phyloP scores from a whole-genome alignment of 768 basidiomycete genomes.

The Leucosporidium scottii region DNA sequence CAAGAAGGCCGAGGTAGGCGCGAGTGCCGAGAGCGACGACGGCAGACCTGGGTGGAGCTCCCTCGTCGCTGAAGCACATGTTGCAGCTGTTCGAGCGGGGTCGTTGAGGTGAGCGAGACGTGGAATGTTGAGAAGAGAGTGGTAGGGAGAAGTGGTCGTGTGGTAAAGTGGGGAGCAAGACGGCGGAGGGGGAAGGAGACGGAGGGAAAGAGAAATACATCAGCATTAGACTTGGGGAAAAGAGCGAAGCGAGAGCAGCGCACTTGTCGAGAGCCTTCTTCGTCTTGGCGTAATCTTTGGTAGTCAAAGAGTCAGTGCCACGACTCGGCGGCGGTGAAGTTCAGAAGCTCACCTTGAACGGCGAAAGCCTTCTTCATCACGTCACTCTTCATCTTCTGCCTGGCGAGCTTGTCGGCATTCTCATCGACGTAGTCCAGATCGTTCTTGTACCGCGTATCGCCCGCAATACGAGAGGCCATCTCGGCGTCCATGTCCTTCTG shows the following conservation, averaged over 20 bases:
- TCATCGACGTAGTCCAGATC: constrained; percentile 94
- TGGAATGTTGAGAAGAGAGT: neutral
- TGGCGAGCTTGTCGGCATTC: constrained; percentile 82
- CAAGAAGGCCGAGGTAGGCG: constrained; percentile 81
- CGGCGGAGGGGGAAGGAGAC: too few relatives aligned
- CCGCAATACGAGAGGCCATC: constrained; percentile 77
- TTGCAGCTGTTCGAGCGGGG: constrained; percentile 20
- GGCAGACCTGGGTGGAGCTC: constrained; percentile 76
- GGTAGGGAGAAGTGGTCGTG: neutral
- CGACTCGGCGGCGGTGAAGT: neutral
- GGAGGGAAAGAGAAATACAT: neutral
- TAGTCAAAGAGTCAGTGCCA: constrained; percentile 1
- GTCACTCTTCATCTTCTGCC: constrained; percentile 92
- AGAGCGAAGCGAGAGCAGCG: neutral
- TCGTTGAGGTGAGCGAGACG: neutral
- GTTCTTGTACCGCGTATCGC: constrained; percentile 81
- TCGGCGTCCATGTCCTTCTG: constrained; percentile 87
- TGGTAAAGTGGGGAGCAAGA: too few relatives aligned
- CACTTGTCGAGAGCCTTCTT: constrained; percentile 82
- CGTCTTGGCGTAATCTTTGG: constrained; percentile 88
- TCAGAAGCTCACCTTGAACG: constrained; percentile 63
- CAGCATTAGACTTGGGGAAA: constrained; percentile 58
- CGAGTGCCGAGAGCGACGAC: constrained; percentile 85
- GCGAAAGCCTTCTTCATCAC: constrained; percentile 96
- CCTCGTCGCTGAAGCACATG: constrained; percentile 61